Base-by-base conservation (phyloP, 306 rosid genomes). In the Malus asiatica region DNA sequence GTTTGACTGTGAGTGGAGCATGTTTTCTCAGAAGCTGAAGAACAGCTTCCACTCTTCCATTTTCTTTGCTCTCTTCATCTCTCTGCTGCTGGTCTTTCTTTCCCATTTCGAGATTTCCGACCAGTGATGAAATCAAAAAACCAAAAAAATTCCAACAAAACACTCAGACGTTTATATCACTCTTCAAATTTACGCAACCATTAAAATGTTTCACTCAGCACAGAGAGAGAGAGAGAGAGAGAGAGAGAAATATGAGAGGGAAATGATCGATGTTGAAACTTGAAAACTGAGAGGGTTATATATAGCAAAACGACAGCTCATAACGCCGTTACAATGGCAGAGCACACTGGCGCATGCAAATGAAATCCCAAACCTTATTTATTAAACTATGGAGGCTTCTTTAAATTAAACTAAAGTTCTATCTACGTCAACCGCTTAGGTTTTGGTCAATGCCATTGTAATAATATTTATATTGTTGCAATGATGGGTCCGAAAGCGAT, bases 181-280 rank as follows among this genome's bases (percentile, higher is more conserved):
- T 71, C 97, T 95, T 90, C 85, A 58, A 86, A 82, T 90, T 92
- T 87, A 95, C 92, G 96, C 97, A 82, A 95, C 83, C 85, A 81
- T 74, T 30, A 82, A 75, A 72, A 80, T 61, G 81, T 67, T 67
- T 67, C 42, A 29, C 55, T 35, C 55, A 29, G 44, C 4, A 27
- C 19, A n/a, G n/a, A n/a, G n/a, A n/a, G n/a, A n/a, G n/a, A n/a
- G n/a, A 11, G 4, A n/a, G 68, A 66, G 52, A 27, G 44, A 42
- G 72, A 30, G 79, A 76, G 75, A 35, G 13, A 20, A 3, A 29
- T 61, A 55, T 61, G 75, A 76, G 79, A 71, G 58, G 76, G 70
- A 64, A 62, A 58, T 40, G 11, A 23, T 4, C 25, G 78, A n/a
- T 40, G 40, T 53, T 71, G 79, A 76, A 65, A 75, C 30, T 59